Conservation (phyloP, 108 stramenopile species). For the Nitzschia sp. region DNA sequence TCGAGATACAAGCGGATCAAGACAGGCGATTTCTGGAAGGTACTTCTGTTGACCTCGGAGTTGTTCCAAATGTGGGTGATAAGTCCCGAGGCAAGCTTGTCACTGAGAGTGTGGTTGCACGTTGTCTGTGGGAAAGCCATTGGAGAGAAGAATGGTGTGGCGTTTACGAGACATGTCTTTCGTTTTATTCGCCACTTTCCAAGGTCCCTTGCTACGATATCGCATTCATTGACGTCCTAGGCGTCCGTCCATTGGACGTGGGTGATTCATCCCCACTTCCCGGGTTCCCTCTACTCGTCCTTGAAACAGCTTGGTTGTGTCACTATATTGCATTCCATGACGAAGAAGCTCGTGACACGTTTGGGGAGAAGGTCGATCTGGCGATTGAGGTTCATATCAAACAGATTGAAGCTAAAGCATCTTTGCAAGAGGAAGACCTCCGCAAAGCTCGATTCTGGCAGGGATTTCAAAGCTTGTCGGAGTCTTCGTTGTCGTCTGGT, state of each 20-base stretch:
- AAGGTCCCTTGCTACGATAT: conserved; percentile 77
- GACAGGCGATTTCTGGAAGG: conserved; percentile 78
- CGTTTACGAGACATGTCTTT: conserved; percentile 63
- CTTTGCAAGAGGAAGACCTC: conserved; percentile 29
- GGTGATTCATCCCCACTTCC: conserved; percentile 54
- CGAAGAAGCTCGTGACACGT: conserved; percentile 45
- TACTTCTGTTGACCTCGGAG: conserved; percentile 62
- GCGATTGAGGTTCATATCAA: conserved; percentile 36
- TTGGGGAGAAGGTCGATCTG: conserved; percentile 44
- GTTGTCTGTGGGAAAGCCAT: conserved; percentile 88
- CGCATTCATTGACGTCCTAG: conserved; percentile 57
- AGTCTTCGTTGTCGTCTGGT: conserved; percentile 57
- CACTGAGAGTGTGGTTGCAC: conserved; percentile 65
- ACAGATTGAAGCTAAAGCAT: conserved; percentile 18
- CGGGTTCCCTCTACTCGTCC: conserved; percentile 64
- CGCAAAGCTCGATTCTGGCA: conserved; percentile 71
- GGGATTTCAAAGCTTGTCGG: conserved; percentile 63
- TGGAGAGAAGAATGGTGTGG: conserved; percentile 92
- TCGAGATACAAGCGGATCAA: conserved; percentile 48
- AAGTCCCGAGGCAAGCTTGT: conserved; percentile 35
- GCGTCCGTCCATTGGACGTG: conserved; percentile 50
- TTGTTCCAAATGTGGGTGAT: conserved; percentile 40
- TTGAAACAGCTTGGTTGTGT: conserved; percentile 83
- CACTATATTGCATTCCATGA: conserved; percentile 74
- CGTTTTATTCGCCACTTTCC: conserved; percentile 81